Percentiles rank a stretch among this genome's conserved stretches.
Evolutionary conservation across 1,284 basidiomycete genomes (phyloP).

Genomic region (Mycena citricolor): DNA sequence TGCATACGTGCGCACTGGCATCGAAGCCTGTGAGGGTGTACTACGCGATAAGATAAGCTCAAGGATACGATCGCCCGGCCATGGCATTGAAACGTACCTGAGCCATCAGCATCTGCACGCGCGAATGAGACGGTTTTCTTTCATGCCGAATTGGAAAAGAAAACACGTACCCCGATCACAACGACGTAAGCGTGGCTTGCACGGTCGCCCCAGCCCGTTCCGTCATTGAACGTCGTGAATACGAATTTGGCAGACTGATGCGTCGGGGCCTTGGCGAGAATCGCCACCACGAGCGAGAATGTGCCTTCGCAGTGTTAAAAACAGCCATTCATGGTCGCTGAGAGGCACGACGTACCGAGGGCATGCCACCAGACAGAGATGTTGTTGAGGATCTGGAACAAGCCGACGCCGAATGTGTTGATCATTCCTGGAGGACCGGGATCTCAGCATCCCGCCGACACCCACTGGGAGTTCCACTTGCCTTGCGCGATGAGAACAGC

Average conservation of each 20-base stretch:
- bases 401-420: conserved; percentile 70
- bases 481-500: conserved; percentile 66
- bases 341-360: conserved; percentile 37
- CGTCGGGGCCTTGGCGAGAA: conserved; percentile 66
- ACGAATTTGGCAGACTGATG: conserved; percentile 70
- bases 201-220: conserved; percentile 68
- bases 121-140: no score
- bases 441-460: not conserved
- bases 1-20: conserved; percentile 64
- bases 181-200: conserved; percentile 71
- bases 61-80: not conserved
- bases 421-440: conserved; percentile 42
- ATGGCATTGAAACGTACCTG: conserved; percentile 37
- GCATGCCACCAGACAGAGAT: conserved; percentile 74
- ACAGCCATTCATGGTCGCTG: not conserved
- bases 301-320: conserved; percentile 35
- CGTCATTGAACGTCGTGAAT: conserved; percentile 69
- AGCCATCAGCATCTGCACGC: conserved; percentile 57
- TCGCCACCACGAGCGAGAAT: conserved; percentile 60
- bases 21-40: conserved; percentile 52
- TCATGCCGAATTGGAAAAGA: not conserved
- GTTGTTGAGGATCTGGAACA: conserved; percentile 68
- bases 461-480: conserved; percentile 8
- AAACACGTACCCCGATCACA: conserved; percentile 51
- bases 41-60: no score